Conservation (phyloP, 176 grass and related monocot species). For the Musa schizocarpa region DNA sequence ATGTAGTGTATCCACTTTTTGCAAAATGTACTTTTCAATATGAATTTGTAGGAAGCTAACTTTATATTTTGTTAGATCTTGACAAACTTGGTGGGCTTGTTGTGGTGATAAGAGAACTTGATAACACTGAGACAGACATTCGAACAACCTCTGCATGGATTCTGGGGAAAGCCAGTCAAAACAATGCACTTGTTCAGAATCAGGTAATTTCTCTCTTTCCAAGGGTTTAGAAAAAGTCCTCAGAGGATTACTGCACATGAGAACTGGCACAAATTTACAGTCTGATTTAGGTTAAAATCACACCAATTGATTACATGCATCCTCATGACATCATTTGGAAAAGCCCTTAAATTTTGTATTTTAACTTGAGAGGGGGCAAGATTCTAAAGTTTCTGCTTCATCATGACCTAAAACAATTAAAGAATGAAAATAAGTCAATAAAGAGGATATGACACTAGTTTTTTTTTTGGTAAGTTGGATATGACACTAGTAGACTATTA, state of each 20-base stretch:
- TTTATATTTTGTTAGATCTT: constrained; percentile 41
- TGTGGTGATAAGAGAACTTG: constrained; percentile 64
- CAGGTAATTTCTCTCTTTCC: constrained; percentile 41
- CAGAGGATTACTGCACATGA: not conserved
- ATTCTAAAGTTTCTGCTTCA: no score
- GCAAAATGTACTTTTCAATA: not conserved
- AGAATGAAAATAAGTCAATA: no score
- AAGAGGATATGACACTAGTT: no score
- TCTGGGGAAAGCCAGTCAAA: constrained; percentile 78
- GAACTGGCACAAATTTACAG: not conserved
- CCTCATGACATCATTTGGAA: not conserved
- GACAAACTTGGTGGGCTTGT: constrained; percentile 76
- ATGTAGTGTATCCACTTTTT: not conserved
- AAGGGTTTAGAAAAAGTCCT: not conserved
- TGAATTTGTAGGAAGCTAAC: not conserved
- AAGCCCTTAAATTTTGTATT: not conserved
- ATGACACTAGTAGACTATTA: no score
- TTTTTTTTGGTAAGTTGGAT: no score
- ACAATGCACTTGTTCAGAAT: constrained; percentile 75
- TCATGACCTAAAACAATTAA: no score
- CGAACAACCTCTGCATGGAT: constrained; percentile 62
- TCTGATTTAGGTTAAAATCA: not conserved
- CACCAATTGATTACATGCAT: not conserved
- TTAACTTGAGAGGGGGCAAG: not conserved
- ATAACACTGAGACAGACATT: constrained; percentile 53